Conservation (phyloP, 2,329 filamentous ascomycete genomes). For the Diplocarpon mali region DNA sequence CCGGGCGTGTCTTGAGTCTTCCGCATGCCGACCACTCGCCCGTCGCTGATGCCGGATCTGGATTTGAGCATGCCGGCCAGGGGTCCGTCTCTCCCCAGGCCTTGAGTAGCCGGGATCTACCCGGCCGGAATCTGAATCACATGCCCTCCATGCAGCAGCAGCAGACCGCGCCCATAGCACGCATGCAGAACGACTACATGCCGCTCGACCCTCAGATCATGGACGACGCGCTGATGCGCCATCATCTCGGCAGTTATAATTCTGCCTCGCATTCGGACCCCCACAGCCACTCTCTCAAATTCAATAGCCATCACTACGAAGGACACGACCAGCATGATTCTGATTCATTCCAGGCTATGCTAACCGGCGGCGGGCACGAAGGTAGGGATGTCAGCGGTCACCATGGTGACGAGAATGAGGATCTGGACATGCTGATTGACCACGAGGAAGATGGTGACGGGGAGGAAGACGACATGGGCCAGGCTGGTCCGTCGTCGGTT, state of each 20-base stretch:
- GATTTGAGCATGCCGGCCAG: slow-evolving; percentile 17
- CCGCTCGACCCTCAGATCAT: slow-evolving; percentile 51
- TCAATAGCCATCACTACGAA: no score
- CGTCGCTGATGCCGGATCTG: not conserved
- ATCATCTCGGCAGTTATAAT: slow-evolving; percentile 28
- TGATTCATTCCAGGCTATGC: slow-evolving; percentile 21
- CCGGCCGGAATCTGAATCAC: slow-evolving; percentile 9
- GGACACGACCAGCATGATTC: slow-evolving; percentile 6
- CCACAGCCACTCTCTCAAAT: slow-evolving; percentile 2
- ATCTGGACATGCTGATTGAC: slow-evolving; percentile 26
- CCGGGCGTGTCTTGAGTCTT: slow-evolving; percentile 20
- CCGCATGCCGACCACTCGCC: slow-evolving; percentile 10
- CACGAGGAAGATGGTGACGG: slow-evolving; percentile 19
- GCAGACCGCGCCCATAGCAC: slow-evolving; percentile 10
- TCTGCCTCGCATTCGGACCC: slow-evolving; percentile 3
- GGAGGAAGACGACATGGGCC: slow-evolving; percentile 4
- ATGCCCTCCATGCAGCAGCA: slow-evolving; percentile 22
- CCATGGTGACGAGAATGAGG: slow-evolving; percentile 14
- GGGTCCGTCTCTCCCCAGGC: slow-evolving; percentile 26
- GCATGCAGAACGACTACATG: slow-evolving; percentile 30
- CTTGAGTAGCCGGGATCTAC: slow-evolving; percentile 22
- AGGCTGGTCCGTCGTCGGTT: slow-evolving; percentile 1
- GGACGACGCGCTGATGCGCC: slow-evolving; percentile 33
- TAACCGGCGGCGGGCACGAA: slow-evolving; percentile 4
- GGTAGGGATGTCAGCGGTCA: not conserved